These are phyloP conservation scores for Phytophthora uliginosa DNA, from an alignment of 352 stramenopile species.

Conservation along the genomic window DNA sequence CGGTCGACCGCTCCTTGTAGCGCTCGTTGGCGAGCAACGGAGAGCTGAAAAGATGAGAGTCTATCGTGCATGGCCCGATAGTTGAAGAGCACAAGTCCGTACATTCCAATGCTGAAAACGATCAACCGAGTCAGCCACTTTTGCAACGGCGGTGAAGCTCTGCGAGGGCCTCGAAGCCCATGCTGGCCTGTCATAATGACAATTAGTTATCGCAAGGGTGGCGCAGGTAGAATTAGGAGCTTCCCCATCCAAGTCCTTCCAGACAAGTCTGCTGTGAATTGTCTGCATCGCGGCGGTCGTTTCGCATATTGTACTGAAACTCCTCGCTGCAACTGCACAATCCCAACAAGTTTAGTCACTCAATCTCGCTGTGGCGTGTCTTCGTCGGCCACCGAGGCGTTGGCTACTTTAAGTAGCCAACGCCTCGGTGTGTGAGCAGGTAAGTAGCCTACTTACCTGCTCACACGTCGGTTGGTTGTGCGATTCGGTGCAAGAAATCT, in stretches of 20 bases:
- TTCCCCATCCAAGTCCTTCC: no score
- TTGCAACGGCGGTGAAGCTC: constrained; percentile 10
- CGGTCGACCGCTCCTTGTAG: neutral
- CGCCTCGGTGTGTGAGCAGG: no score
- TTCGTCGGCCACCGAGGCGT: no score
- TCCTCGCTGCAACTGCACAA: no score
- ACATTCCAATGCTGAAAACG: constrained; percentile 21
- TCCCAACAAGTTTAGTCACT: no score
- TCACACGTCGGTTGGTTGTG: no score
- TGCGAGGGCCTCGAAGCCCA: neutral
- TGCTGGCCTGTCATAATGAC: constrained; percentile 2
- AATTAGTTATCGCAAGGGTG: neutral
- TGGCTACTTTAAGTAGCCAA: no score
- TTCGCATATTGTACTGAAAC: no score
- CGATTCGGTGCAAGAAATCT: no score
- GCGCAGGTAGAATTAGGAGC: no score
- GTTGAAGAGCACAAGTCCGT: constrained; percentile 13
- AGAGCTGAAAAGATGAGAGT: neutral
- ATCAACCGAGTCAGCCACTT: constrained; percentile 19
- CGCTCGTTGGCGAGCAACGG: neutral
- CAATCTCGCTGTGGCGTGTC: no score
- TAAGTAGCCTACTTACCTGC: no score
- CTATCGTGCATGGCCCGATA: constrained; percentile 3
- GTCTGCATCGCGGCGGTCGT: neutral
- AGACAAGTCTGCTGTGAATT: neutral